These are phyloP conservation scores for Chrysanthemum lavandulifolium DNA, from an alignment of 129 eudicot species.

Conservation along the genomic window DNA sequence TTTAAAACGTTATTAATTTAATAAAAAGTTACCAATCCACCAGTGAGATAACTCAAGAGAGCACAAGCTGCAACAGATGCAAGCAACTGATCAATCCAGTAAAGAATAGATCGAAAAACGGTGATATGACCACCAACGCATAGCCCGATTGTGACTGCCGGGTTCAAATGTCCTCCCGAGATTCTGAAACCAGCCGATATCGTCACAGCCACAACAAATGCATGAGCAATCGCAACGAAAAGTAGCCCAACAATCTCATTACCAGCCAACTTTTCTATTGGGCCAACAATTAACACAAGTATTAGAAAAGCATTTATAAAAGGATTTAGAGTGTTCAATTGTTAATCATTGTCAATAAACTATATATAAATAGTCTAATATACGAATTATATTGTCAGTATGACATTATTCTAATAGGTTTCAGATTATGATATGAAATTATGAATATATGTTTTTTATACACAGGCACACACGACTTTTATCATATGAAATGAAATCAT, in stretches of 20 bases:
- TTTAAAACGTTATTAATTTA: too few relatives aligned
- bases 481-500: too few relatives aligned
- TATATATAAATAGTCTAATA: too few relatives aligned
- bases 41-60: constrained; percentile 68
- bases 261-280: constrained; percentile 58
- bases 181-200: constrained; percentile 74
- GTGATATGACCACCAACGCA: constrained; percentile 82
- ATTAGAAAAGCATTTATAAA: too few relatives aligned
- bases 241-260: constrained; percentile 65
- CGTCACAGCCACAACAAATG: constrained; percentile 77
- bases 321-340: too few relatives aligned
- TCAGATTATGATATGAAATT: too few relatives aligned
- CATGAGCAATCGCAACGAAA: constrained; percentile 76
- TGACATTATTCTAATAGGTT: too few relatives aligned
- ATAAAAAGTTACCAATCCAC: constrained; percentile 71
- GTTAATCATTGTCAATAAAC: too few relatives aligned
- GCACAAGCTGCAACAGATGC: constrained; percentile 93
- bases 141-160: constrained; percentile 86
- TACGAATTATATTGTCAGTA: too few relatives aligned
- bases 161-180: constrained; percentile 87
- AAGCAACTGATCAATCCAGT: constrained; percentile 76
- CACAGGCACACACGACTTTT: too few relatives aligned
- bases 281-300: neutral
- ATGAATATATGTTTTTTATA: too few relatives aligned
- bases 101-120: constrained; percentile 60